These are phyloP conservation scores for Allium cepa DNA, from an alignment of 106 monocot genomes.

Conservation along the genomic window DNA sequence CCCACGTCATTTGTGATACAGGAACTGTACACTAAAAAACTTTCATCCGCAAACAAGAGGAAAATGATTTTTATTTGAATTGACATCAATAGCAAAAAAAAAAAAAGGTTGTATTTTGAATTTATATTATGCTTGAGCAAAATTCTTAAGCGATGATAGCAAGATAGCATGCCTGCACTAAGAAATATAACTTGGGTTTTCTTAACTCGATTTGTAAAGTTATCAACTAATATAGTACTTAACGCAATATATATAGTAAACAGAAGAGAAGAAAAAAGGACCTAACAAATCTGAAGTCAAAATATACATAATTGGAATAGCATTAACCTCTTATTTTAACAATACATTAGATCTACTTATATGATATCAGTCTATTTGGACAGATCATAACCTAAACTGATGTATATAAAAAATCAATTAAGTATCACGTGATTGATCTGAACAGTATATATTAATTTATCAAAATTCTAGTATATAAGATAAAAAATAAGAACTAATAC, in stretches of 20 bases:
- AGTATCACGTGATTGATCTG: constrained; percentile 1
- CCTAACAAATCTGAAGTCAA: background rate
- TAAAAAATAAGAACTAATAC: constrained; percentile 7
- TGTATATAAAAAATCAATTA: constrained; percentile 1
- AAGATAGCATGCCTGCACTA: background rate
- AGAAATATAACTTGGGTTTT: background rate
- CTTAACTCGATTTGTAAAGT: background rate
- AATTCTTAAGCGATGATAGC: too few species aligned
- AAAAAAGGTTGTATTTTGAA: too few species aligned
- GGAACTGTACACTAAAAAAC: too few species aligned
- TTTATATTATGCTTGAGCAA: too few species aligned
- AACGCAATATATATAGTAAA: background rate
- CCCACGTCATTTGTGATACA: too few species aligned
- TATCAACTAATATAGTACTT: background rate
- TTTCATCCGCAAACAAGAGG: too few species aligned
- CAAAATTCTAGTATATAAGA: background rate
- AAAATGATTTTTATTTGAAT: too few species aligned
- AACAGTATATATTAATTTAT: background rate
- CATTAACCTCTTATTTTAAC: constrained; percentile 4
- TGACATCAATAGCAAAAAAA: too few species aligned
- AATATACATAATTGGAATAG: background rate
- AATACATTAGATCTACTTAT: constrained; percentile 2
- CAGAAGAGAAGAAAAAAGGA: background rate
- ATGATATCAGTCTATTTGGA: constrained; percentile 2
- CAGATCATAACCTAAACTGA: background rate